A percentile compares a stretch with the other conserved stretches of the same genome.
Conservation (phyloP, 257 asterid genomes). For the Paulownia fortunei region DNA sequence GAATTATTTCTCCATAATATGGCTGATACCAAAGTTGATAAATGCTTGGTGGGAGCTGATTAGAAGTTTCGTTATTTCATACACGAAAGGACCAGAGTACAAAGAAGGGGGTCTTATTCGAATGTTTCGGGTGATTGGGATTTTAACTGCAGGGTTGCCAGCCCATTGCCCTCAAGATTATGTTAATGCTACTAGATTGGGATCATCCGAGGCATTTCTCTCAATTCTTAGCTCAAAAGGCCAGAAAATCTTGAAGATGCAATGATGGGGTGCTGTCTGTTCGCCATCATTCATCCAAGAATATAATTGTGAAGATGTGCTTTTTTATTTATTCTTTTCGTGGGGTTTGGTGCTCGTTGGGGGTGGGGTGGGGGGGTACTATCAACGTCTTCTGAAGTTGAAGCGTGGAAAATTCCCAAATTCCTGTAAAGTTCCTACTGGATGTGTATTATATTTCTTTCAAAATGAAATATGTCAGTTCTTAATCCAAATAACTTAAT, state of each 20-base stretch:
- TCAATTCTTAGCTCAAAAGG: not conserved
- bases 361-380: no score
- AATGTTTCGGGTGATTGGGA: constrained; percentile 38
- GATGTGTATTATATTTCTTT: no score
- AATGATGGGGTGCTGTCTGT: constrained; percentile 4
- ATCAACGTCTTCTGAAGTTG: no score
- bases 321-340: no score
- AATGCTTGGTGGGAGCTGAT: constrained; percentile 53
- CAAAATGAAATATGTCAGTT: no score
- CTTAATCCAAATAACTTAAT: no score
- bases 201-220: constrained; percentile 35
- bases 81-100: constrained; percentile 39
- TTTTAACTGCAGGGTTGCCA: constrained; percentile 47
- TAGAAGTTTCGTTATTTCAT: constrained; percentile 44
- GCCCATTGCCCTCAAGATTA: constrained; percentile 55
- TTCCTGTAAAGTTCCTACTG: no score
- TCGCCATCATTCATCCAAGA: no score
- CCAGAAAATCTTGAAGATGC: constrained; percentile 28
- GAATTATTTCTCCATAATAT: constrained; percentile 49
- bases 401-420: no score
- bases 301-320: no score
- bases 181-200: constrained; percentile 50
- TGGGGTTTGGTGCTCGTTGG: no score
- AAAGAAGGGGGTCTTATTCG: constrained; percentile 46
- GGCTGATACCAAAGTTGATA: constrained; percentile 38